Evolutionary conservation across 139 green algal species (phyloP).

Genomic region (Micractinium conductrix): DNA sequence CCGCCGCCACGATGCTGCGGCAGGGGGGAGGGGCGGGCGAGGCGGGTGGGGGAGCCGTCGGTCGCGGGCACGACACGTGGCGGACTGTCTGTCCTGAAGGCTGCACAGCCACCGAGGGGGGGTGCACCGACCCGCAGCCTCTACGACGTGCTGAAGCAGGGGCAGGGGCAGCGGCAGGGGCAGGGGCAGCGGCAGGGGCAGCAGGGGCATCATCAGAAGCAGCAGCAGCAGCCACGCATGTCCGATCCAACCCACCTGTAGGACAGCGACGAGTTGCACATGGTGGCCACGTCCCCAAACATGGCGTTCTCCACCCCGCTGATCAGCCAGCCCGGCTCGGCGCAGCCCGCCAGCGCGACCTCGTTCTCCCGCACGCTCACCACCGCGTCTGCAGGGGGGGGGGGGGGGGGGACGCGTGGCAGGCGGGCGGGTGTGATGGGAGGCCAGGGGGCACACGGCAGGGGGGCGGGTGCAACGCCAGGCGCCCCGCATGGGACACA

Average conservation of each 20-base stretch:
- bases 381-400: background rate
- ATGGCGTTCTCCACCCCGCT: slow-evolving; percentile 7
- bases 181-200: no score
- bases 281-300: background rate
- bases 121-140: no score
- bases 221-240: background rate
- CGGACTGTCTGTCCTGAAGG: background rate
- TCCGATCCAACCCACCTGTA: background rate
- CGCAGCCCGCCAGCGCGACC: slow-evolving; percentile 14
- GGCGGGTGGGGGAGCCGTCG: background rate
- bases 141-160: no score
- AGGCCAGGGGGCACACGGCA: background rate
- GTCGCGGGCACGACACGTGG: background rate
- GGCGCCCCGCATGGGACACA: no score
- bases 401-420: background rate
- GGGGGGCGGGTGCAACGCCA: no score
- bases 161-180: no score
- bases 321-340: slow-evolving; percentile 2
- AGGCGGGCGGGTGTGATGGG: background rate
- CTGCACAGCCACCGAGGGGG: background rate
- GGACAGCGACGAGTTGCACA: slow-evolving; percentile 9
- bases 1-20: background rate
- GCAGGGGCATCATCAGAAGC: background rate
- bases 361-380: slow-evolving; percentile 13
- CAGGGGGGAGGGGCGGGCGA: no score